Conservation (phyloP, 768 basidiomycete genomes). For the Suillus subaureus region DNA sequence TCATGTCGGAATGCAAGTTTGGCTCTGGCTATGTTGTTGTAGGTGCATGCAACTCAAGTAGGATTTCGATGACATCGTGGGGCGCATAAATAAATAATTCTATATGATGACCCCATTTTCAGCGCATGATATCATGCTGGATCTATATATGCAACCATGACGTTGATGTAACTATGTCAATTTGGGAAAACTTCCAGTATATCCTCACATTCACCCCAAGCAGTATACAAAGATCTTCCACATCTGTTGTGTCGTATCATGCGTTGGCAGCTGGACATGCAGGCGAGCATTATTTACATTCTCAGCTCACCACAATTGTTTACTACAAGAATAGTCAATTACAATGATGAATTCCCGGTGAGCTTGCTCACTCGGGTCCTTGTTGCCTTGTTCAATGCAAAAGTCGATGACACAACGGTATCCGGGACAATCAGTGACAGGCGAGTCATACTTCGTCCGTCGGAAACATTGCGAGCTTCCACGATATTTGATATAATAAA, state of each 20-base stretch:
- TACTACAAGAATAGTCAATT: slow-evolving; percentile 19
- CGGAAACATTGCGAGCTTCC: background rate
- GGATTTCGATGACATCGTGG: background rate
- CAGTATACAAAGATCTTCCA: slow-evolving; percentile 34
- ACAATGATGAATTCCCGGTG: slow-evolving; percentile 29
- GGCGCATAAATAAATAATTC: background rate
- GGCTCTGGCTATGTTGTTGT: slow-evolving; percentile 50
- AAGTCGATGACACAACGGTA: slow-evolving; percentile 16
- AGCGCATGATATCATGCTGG: slow-evolving; percentile 43
- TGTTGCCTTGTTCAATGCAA: slow-evolving; percentile 24
- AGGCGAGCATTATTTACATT: slow-evolving; percentile 15
- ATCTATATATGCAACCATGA: slow-evolving; percentile 32
- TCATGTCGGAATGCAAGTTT: slow-evolving; percentile 49
- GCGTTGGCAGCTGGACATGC: slow-evolving; percentile 11
- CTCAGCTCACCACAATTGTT: background rate
- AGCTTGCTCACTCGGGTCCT: slow-evolving; percentile 25
- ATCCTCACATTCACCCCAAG: slow-evolving; percentile 15
- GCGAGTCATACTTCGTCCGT: slow-evolving; percentile 14
- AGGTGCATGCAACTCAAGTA: slow-evolving; percentile 64
- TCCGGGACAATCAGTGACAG: slow-evolving; percentile 27
- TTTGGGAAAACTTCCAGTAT: slow-evolving; percentile 16
- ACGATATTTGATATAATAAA: slow-evolving; percentile 15
- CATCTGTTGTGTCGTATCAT: slow-evolving; percentile 25
- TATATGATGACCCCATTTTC: background rate
- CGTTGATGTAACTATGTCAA: slow-evolving; percentile 31